Percentiles rank a stretch among this genome's conserved stretches.
Conservation (phyloP, 345 rosid species). For the Euclidium syriacum region DNA sequence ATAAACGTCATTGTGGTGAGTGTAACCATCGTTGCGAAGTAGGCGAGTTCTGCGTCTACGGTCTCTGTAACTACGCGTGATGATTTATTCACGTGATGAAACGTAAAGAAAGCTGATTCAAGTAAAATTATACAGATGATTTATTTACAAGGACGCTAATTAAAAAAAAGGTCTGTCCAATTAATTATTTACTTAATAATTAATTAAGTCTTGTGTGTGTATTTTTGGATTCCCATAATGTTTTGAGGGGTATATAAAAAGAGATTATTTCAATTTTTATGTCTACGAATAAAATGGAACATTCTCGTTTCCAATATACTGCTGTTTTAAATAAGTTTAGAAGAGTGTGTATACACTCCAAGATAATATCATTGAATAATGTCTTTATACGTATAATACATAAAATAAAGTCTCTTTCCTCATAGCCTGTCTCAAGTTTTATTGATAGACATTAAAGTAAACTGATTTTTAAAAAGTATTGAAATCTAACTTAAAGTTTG, state of each 20-base stretch:
- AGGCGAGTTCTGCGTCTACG: constrained; percentile 51
- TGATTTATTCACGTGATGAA: constrained; percentile 8
- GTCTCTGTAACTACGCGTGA: constrained; percentile 72
- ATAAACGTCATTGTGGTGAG: constrained; percentile 70
- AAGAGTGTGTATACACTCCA: constrained; percentile 11
- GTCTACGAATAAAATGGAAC: constrained; percentile 21
- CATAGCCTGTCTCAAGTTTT: neutral
- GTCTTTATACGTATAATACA: constrained; percentile 11
- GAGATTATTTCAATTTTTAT: constrained; percentile 15
- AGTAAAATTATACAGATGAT: constrained; percentile 19
- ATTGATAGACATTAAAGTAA: no score
- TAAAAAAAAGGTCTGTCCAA: constrained; percentile 4
- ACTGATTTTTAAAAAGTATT: no score
- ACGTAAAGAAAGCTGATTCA: neutral
- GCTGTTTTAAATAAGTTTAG: constrained; percentile 11
- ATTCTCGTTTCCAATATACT: constrained; percentile 15
- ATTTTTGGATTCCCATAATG: constrained; percentile 35
- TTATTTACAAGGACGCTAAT: constrained; percentile 26
- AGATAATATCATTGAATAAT: constrained; percentile 10
- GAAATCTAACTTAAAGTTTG: no score
- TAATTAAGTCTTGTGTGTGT: constrained; percentile 25
- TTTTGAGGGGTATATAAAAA: constrained; percentile 33
- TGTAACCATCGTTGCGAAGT: constrained; percentile 54
- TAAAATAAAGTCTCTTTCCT: constrained; percentile 17
- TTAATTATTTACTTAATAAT: constrained; percentile 23